Evolutionary conservation across 805 yeast species (phyloP).

Genomic region (Saccharomycodes ludwigii): DNA sequence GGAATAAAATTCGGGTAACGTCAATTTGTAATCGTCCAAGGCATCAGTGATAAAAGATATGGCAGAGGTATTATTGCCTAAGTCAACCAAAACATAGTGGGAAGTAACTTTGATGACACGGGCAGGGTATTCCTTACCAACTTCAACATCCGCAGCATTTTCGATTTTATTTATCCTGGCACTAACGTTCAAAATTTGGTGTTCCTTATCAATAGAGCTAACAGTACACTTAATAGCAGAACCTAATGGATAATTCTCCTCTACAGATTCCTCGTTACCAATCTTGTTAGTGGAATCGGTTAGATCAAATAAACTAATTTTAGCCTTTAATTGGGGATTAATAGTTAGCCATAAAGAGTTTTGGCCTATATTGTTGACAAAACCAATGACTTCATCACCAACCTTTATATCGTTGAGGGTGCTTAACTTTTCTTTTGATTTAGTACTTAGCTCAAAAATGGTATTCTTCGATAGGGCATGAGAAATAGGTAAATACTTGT

Average conservation of each 20-base stretch:
- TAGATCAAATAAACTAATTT: conserved; percentile 34
- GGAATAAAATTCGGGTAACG: conserved; percentile 2
- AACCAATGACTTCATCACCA: conserved; percentile 45
- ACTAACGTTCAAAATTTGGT: conserved; percentile 35
- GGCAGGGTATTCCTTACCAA: conserved; percentile 48
- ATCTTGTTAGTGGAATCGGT: conserved; percentile 28
- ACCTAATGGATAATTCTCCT: conserved; percentile 58
- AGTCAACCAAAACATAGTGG: conserved; percentile 50
- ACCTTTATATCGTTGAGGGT: conserved; percentile 31
- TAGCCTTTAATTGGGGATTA: conserved; percentile 57
- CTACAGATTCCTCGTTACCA: conserved; percentile 33
- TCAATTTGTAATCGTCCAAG: conserved; percentile 39
- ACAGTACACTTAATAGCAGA: conserved; percentile 51
- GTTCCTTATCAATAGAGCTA: conserved; percentile 39
- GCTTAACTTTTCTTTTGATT: conserved; percentile 24
- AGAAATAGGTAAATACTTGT: conserved; percentile 53
- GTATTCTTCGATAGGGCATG: conserved; percentile 42
- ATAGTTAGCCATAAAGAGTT: conserved; percentile 59
- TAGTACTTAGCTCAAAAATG: conserved; percentile 53
- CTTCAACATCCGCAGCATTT: conserved; percentile 31
- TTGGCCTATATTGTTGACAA: conserved; percentile 48
- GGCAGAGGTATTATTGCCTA: conserved; percentile 49
- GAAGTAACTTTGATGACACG: conserved; percentile 47
- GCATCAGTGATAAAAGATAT: conserved; percentile 69
- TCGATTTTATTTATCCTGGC: conserved; percentile 28